Evolutionary conservation across 257 asterid genomes (phyloP).

Genomic region (Fraxinus excelsior): DNA sequence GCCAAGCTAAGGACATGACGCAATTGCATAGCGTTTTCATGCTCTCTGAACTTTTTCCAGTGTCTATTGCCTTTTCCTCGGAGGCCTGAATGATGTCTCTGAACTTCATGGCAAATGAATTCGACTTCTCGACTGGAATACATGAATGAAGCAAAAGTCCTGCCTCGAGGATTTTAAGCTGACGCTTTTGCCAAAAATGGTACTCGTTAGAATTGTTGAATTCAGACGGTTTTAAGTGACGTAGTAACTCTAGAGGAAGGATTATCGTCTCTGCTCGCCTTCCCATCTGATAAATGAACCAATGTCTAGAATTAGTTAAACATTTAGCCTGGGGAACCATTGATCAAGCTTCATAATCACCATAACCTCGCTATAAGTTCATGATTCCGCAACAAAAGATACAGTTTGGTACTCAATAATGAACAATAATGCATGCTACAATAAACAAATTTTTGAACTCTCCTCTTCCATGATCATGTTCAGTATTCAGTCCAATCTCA

Average conservation of each 20-base stretch:
- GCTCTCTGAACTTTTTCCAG: constrained; percentile 53
- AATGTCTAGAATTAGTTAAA: neutral
- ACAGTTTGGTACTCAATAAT: neutral
- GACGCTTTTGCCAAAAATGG: constrained; percentile 77
- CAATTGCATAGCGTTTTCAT: constrained; percentile 55
- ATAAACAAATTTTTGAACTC: neutral
- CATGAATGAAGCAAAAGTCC: constrained; percentile 67
- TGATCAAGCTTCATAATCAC: too few species aligned
- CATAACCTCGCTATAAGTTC: too few species aligned
- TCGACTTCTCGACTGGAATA: constrained; percentile 52
- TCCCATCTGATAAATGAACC: constrained; percentile 52
- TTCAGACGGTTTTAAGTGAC: constrained; percentile 71
- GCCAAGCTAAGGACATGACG: constrained; percentile 53
- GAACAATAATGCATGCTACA: neutral
- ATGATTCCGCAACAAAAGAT: too few species aligned
- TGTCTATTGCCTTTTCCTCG: constrained; percentile 52
- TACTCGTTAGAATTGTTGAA: constrained; percentile 60
- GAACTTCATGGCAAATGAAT: constrained; percentile 40
- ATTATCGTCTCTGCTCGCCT: constrained; percentile 75
- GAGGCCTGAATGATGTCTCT: constrained; percentile 41
- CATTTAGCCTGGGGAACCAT: too few species aligned
- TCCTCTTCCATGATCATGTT: neutral
- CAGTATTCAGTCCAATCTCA: neutral
- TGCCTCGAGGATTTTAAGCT: constrained; percentile 56
- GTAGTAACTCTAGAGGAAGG: constrained; percentile 74